Percentiles rank a stretch among this genome's conserved stretches.
These are phyloP conservation scores for Cyberlindnera xylosilytica DNA, from an alignment of 805 yeast genomes.

Conservation along the genomic window DNA sequence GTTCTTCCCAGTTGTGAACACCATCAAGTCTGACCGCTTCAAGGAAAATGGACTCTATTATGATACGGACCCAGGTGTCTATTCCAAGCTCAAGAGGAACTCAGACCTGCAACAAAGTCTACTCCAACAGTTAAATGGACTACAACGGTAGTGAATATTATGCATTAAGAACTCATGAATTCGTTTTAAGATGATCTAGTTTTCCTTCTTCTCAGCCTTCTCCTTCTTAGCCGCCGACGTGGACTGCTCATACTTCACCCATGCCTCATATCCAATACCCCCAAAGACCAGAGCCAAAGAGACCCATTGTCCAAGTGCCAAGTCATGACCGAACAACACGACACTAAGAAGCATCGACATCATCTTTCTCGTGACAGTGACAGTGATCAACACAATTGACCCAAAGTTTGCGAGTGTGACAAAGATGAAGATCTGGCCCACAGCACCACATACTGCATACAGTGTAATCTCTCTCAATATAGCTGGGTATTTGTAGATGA, in stretches of 20 bases:
- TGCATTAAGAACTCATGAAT: too few relatives aligned
- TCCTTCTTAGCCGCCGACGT: constrained; percentile 1
- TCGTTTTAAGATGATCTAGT: too few relatives aligned
- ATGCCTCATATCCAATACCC: constrained; percentile 82
- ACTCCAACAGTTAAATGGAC: constrained; percentile 10
- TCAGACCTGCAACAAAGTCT: constrained; percentile 37
- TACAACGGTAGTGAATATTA: not conserved
- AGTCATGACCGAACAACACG: constrained; percentile 75
- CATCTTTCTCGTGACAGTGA: constrained; percentile 96
- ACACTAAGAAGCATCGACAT: constrained; percentile 90
- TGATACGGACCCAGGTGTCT: constrained; percentile 41
- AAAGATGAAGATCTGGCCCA: constrained; percentile 94
- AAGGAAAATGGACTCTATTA: constrained; percentile 50
- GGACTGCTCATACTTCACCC: constrained; percentile 12
- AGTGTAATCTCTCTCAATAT: constrained; percentile 56
- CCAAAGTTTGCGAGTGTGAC: constrained; percentile 80
- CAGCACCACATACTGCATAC: constrained; percentile 78
- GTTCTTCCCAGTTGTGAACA: constrained; percentile 57
- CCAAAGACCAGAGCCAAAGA: constrained; percentile 80
- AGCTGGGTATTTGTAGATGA: constrained; percentile 48
- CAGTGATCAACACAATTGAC: constrained; percentile 80
- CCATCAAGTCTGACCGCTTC: constrained; percentile 26
- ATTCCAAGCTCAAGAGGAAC: constrained; percentile 38
- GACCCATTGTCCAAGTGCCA: constrained; percentile 64
- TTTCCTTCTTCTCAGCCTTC: not conserved